phyloP scores from a whole-genome alignment of 2,329 filamentous ascomycete species.

The Beauveria caledonica region DNA sequence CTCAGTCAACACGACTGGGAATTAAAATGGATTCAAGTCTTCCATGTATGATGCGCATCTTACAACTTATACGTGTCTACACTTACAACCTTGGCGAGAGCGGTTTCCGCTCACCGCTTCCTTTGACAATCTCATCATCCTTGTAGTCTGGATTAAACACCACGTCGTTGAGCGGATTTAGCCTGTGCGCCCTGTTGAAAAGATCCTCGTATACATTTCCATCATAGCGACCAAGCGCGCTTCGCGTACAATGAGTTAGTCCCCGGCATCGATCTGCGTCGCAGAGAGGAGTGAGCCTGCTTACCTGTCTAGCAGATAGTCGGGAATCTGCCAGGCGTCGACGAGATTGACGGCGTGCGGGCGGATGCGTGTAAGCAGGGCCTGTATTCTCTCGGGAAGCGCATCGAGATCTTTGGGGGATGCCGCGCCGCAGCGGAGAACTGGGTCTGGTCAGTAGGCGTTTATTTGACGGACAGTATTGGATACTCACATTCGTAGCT shows the following conservation, averaged over 20 bases:
- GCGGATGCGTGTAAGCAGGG: slow-evolving; percentile 54
- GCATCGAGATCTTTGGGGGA: slow-evolving; percentile 3
- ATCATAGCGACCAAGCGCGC: slow-evolving; percentile 57
- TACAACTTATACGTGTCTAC: neutral
- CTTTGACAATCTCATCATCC: slow-evolving; percentile 8
- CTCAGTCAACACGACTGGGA: no score
- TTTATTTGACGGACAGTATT: neutral
- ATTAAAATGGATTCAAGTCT: no score
- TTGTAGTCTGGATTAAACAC: slow-evolving; percentile 66
- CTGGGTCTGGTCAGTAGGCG: neutral
- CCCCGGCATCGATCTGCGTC: neutral
- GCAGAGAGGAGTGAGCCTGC: neutral
- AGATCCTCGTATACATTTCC: slow-evolving; percentile 73
- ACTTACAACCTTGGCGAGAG: slow-evolving; percentile 1
- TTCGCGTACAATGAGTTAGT: neutral
- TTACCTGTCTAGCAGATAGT: slow-evolving; percentile 64
- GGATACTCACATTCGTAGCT: slow-evolving; percentile 1
- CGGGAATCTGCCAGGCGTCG: slow-evolving; percentile 68
- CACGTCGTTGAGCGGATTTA: slow-evolving; percentile 65
- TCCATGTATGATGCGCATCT: neutral
- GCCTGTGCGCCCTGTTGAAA: slow-evolving; percentile 61
- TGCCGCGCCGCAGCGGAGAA: slow-evolving; percentile 7
- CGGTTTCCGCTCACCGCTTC: slow-evolving; percentile 7
- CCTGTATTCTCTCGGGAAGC: neutral
- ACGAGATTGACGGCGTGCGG: slow-evolving; percentile 66